phyloP scores from a whole-genome alignment of 805 yeast genomes.

The Barnettozyma sp. region DNA sequence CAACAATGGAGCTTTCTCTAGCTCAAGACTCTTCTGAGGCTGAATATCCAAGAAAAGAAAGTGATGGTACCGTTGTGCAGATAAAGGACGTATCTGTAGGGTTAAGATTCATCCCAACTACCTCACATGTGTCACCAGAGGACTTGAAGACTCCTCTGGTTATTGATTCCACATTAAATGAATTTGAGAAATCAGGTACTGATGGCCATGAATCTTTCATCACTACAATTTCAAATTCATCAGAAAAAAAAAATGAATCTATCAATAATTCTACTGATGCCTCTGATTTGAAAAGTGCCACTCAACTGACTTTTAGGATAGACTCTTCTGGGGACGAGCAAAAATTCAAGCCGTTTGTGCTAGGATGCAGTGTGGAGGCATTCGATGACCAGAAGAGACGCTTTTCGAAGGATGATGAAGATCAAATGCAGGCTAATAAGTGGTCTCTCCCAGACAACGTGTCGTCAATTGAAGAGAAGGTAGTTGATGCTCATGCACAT shows the following conservation, averaged over 20 bases:
- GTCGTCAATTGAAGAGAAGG: too few relatives aligned
- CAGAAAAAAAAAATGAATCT: too few relatives aligned
- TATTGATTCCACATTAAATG: conserved; percentile 4
- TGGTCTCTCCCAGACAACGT: too few relatives aligned
- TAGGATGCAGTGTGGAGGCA: conserved; percentile 10
- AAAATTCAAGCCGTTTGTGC: conserved; percentile 7
- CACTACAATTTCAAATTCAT: conserved; percentile 4
- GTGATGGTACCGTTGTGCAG: not conserved
- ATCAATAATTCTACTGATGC: not conserved
- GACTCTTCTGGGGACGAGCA: not conserved
- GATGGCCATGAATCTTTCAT: not conserved
- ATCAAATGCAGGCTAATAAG: too few relatives aligned
- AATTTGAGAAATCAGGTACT: not conserved
- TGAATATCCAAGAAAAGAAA: too few relatives aligned
- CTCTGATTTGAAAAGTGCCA: not conserved
- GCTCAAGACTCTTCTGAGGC: too few relatives aligned
- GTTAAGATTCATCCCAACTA: conserved; percentile 7
- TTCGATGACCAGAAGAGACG: conserved; percentile 10
- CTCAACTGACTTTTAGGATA: conserved; percentile 5
- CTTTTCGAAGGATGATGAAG: conserved; percentile 13
- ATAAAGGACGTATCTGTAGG: not conserved
- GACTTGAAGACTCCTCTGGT: conserved; percentile 8
- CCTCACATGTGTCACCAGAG: not conserved
- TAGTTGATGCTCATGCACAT: too few relatives aligned
- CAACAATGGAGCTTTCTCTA: too few relatives aligned